These are phyloP conservation scores for Starmerella sirachaensis DNA, from an alignment of 805 yeast species.

Conservation along the genomic window DNA sequence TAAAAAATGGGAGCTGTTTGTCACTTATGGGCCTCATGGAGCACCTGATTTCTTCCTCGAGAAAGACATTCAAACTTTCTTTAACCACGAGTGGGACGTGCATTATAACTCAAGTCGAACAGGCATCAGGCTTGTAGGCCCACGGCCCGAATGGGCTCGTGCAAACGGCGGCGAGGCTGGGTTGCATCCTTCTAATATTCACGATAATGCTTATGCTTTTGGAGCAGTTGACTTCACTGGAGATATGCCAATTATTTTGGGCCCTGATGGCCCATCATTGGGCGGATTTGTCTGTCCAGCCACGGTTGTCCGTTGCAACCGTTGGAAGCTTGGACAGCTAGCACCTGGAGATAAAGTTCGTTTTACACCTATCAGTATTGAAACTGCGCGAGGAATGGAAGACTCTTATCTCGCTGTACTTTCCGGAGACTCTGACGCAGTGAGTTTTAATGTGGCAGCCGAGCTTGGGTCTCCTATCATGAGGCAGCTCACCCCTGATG, in stretches of 20 bases:
- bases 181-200: constrained; percentile 91
- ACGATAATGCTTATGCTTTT: constrained; percentile 86
- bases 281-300: constrained; percentile 97
- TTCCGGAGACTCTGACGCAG: neutral
- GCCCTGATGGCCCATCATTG: constrained; percentile 92
- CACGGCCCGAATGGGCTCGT: constrained; percentile 94
- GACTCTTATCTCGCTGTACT: constrained; percentile 20
- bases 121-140: constrained; percentile 86
- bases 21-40: constrained; percentile 94
- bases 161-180: constrained; percentile 95
- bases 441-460: neutral
- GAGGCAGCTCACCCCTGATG: constrained; percentile 38
- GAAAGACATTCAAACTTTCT: constrained; percentile 64
- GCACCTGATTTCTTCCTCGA: constrained; percentile 81
- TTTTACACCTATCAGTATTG: constrained; percentile 69
- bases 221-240: constrained; percentile 97
- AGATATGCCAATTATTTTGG: constrained; percentile 90
- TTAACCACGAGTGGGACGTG: constrained; percentile 71
- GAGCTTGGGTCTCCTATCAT: neutral
- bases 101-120: constrained; percentile 93
- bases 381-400: constrained; percentile 55
- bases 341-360: constrained; percentile 80
- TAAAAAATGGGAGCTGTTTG: constrained; percentile 84
- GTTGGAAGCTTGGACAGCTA: constrained; percentile 97
- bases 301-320: constrained; percentile 86